Conservation (phyloP, 2,329 filamentous ascomycete genomes). For the Scedosporium minutisporum region DNA sequence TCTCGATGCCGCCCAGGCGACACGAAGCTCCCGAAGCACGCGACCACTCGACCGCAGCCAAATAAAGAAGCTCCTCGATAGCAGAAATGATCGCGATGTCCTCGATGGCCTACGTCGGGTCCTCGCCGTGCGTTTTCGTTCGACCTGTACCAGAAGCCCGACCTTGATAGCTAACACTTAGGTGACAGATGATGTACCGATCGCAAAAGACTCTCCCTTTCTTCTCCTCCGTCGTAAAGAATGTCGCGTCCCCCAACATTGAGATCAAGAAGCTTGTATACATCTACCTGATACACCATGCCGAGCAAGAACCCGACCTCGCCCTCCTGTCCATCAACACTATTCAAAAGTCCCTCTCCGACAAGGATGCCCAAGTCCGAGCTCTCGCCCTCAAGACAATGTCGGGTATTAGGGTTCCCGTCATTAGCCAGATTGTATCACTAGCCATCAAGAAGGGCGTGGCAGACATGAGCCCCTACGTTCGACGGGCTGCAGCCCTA, state of each 20-base stretch:
- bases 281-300: conserved; percentile 94
- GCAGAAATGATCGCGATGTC: conserved; percentile 83
- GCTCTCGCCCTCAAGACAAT: conserved; percentile 91
- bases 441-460: conserved; percentile 90
- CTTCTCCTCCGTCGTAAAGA: conserved; percentile 98
- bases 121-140: conserved; percentile 57
- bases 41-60: conserved; percentile 67
- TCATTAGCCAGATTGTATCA: conserved; percentile 95
- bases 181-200: conserved; percentile 79
- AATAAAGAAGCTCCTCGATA: conserved; percentile 91
- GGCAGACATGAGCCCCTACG: conserved; percentile 88
- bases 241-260: conserved; percentile 85
- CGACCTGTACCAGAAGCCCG: background rate
- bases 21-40: conserved; percentile 54
- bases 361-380: conserved; percentile 80
- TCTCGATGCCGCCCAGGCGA: conserved; percentile 88
- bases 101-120: conserved; percentile 85
- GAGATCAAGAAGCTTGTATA: conserved; percentile 98
- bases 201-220: conserved; percentile 80
- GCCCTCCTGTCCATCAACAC: conserved; percentile 96
- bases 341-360: conserved; percentile 93
- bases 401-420: conserved; percentile 93
- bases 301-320: conserved; percentile 90
- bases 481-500: conserved; percentile 84
- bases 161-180: background rate